A percentile compares a stretch with the other conserved stretches of the same genome.
These are phyloP conservation scores for Euphorbia schlechtendalii DNA, from an alignment of 441 rosid genomes.

Conservation along the genomic window DNA sequence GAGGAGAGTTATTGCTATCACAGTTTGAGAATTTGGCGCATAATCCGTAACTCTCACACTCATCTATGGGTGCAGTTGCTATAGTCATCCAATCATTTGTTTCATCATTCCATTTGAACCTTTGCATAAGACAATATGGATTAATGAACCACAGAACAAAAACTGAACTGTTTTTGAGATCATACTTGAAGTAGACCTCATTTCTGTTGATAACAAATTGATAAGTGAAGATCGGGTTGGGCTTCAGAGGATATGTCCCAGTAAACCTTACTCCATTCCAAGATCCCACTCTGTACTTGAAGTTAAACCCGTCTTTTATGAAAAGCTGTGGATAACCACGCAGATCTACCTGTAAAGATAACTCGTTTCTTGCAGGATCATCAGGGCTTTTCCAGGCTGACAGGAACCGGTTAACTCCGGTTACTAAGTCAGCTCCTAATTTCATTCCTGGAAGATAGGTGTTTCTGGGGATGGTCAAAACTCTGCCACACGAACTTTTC, in stretches of 20 bases:
- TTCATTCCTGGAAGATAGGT: constrained; percentile 55
- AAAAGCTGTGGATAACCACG: constrained; percentile 31
- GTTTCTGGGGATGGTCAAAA: constrained; percentile 29
- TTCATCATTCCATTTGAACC: constrained; percentile 36
- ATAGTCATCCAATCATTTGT: constrained; percentile 39
- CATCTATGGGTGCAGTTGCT: constrained; percentile 25
- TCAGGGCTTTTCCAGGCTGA: constrained; percentile 50
- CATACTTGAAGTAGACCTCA: no score
- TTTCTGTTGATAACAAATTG: constrained; percentile 21
- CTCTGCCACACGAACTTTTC: constrained; percentile 26
- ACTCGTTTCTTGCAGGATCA: constrained; percentile 60
- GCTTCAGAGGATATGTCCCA: constrained; percentile 21
- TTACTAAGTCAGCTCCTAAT: constrained; percentile 23
- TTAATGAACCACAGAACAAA: constrained; percentile 28
- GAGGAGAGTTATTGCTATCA: constrained; percentile 19
- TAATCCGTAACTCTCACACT: no score
- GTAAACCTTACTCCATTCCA: constrained; percentile 50
- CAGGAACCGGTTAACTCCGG: constrained; percentile 8
- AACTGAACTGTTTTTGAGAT: constrained; percentile 9
- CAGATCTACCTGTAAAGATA: constrained; percentile 13
- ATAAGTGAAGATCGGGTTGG: constrained; percentile 20
- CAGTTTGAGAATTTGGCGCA: constrained; percentile 32
- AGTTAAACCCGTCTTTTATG: constrained; percentile 16
- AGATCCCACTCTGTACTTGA: constrained; percentile 42
- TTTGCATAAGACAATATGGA: constrained; percentile 33